Base-by-base conservation (phyloP, 192 early-diverging fungal species). In the Glomus cerebriforme region DNA sequence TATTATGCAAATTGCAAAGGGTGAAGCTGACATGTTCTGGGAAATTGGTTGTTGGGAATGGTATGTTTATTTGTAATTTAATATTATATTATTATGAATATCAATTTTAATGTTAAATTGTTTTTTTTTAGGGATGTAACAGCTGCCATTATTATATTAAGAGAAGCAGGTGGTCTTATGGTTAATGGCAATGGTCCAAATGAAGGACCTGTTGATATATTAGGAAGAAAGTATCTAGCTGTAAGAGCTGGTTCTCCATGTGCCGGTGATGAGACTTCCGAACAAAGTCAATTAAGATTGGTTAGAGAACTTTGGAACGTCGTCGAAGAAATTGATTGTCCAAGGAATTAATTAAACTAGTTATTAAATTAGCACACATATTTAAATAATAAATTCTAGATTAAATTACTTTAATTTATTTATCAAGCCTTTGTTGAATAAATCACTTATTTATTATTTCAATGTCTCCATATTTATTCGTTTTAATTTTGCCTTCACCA, bases 11-110 rank as follows among this genome's bases (percentile, higher is more conserved):
- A 90, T 96, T 35, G 95, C 96, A 12, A 90, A 93, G 59, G 96
- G 96, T 29, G 85, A 89, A 17, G 83, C 92, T 8, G 96, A 99
- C 79, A 80, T 93, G 8, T 98, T 96, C 83, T 99, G 95, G 94
- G 97, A 99, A 82, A 87, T 92, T 59, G 97, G 96, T 7, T 87
- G 83, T 74, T 90, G 89, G 89, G 89, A 88, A 43, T 90, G 89
- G 88, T 86, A 82, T 76, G 79, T 54, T 7, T 34, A 26, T 47
- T 12, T 43, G 39, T n/a, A n/a, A 39, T 39, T 39, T 39, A 39
- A 39, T 39, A 39, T 39, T 39, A 8, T 39, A 47, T 75, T 27
- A 15, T 75, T 15, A 75, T 26, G 2, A 15, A 1, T 15, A 71
- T 67, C 15, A 17, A 15, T 49, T 2, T 49, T 49, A 12, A 63